phyloP scores from a whole-genome alignment of 139 green algal species.

The Picochlorum sp. region DNA sequence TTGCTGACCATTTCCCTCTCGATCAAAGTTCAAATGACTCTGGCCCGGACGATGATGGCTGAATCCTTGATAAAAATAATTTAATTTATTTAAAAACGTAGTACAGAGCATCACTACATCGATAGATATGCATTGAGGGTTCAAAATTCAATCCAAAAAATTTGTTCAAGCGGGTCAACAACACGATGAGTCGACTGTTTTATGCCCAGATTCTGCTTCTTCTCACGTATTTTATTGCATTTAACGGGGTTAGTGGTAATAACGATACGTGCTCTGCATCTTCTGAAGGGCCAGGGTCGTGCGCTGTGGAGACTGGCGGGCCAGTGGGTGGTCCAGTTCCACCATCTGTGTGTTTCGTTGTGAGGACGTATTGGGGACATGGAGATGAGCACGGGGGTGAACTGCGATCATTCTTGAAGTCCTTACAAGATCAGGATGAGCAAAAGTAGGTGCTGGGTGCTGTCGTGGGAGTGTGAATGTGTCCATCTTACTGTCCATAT shows the following conservation, averaged over 20 bases:
- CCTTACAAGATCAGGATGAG: conserved; percentile 39
- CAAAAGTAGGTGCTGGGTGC: conserved; percentile 15
- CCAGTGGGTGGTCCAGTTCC: too few relatives aligned
- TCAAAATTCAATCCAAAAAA: too few relatives aligned
- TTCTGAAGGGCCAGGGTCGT: background rate
- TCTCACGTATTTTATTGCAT: too few relatives aligned
- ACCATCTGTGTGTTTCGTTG: conserved; percentile 35
- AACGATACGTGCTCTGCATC: background rate
- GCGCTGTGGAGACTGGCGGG: background rate
- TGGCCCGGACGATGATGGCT: background rate
- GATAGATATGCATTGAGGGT: background rate
- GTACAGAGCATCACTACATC: background rate
- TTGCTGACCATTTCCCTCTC: conserved; percentile 11
- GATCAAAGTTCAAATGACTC: conserved; percentile 1
- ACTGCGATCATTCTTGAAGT: conserved; percentile 39
- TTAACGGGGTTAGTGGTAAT: too few relatives aligned
- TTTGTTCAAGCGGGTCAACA: too few relatives aligned
- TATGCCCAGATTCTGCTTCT: too few relatives aligned
- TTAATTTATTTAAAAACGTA: background rate
- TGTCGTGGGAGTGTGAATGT: background rate
- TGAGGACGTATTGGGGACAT: conserved; percentile 64
- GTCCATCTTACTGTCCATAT: background rate
- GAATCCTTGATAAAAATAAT: background rate
- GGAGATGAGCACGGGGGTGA: conserved; percentile 27
- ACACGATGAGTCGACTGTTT: too few relatives aligned